Evolutionary conservation across 1,139 yeast species (phyloP).

Genomic region (Lodderomyces parapsilosis): DNA sequence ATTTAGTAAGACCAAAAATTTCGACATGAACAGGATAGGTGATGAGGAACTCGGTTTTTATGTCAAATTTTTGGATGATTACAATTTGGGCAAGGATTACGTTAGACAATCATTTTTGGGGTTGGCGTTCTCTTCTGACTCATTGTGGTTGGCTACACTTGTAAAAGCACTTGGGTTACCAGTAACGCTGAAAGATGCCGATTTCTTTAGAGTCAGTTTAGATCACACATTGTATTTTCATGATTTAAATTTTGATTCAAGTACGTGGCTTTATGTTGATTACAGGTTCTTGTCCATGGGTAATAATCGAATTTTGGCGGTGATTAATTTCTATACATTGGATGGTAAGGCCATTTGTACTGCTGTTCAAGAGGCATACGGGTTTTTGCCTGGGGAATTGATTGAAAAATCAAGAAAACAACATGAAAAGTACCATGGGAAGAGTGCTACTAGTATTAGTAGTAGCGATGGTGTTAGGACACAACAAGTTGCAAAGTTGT

Average conservation of each 20-base stretch:
- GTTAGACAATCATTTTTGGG: conserved; percentile 18
- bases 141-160: conserved; percentile 26
- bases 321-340: conserved; percentile 27
- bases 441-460: no score
- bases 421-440: conserved; percentile 8
- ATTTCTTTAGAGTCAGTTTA: conserved; percentile 40
- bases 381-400: conserved; percentile 24
- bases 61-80: conserved; percentile 31
- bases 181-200: conserved; percentile 15
- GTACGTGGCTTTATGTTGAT: conserved; percentile 41
- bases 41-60: conserved; percentile 33
- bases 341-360: conserved; percentile 31
- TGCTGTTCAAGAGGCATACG: conserved; percentile 39
- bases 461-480: no score
- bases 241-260: conserved; percentile 35
- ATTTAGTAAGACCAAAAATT: conserved; percentile 18
- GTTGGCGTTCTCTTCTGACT: conserved; percentile 19
- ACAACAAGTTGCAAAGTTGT: conserved; percentile 13
- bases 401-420: conserved; percentile 20
- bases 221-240: conserved; percentile 43
- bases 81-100: conserved; percentile 23
- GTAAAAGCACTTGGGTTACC: conserved; percentile 29
- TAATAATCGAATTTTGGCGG: conserved; percentile 35
- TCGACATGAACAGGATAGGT: conserved; percentile 24
- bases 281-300: conserved; percentile 32